These are phyloP conservation scores for Pseudodiploospora longispora DNA, from an alignment of 2,329 filamentous ascomycete species.

Conservation along the genomic window DNA sequence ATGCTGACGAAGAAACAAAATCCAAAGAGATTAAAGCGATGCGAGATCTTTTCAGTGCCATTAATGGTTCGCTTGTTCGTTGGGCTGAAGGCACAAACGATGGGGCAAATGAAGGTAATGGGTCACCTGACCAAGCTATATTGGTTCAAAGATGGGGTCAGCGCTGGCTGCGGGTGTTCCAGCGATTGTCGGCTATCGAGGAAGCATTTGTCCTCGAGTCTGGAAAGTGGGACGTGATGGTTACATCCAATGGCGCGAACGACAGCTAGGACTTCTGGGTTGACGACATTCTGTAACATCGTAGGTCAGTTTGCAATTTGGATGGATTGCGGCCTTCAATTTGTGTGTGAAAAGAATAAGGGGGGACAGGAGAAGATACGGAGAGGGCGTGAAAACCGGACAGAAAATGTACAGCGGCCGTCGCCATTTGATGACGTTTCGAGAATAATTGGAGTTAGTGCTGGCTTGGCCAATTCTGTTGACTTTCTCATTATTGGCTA, in stretches of 20 bases:
- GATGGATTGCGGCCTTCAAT: too few relatives aligned
- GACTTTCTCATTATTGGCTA: too few relatives aligned
- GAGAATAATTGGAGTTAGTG: too few relatives aligned
- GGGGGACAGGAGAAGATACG: too few relatives aligned
- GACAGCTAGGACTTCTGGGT: conserved; percentile 4
- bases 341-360: too few relatives aligned
- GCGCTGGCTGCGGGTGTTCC: conserved; percentile 80
- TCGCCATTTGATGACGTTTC: too few relatives aligned
- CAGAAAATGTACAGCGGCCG: too few relatives aligned
- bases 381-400: too few relatives aligned
- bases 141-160: conserved; percentile 73
- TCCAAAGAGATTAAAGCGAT: conserved; percentile 64
- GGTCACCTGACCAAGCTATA: conserved; percentile 48
- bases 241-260: conserved; percentile 6
- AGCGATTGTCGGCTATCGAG: conserved; percentile 75
- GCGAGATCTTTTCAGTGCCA: conserved; percentile 69
- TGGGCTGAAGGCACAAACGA: conserved; percentile 70
- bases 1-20: conserved; percentile 57
- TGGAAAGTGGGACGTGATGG: conserved; percentile 16
- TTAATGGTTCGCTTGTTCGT: conserved; percentile 67
- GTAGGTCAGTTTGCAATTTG: background rate
- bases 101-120: conserved; percentile 64
- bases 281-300: conserved; percentile 4
- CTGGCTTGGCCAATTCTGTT: too few relatives aligned
- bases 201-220: conserved; percentile 52